Evolutionary conservation across 768 basidiomycete genomes (phyloP).

Genomic region (Rhodosporidiobolus odoratus): DNA sequence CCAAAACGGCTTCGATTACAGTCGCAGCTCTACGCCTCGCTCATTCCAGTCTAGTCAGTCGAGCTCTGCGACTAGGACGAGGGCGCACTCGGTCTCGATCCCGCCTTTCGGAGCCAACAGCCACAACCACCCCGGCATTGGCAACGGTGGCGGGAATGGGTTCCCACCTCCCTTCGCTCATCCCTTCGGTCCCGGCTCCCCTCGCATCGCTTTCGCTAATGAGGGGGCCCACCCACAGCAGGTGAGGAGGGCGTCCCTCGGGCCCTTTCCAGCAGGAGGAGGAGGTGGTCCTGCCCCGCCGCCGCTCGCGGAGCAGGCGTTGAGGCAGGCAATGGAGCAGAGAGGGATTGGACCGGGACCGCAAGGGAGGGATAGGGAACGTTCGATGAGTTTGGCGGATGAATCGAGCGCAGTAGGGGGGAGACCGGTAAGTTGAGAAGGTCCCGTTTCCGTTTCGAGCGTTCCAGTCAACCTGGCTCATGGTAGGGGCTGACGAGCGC

Average conservation of each 20-base stretch:
- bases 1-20: not conserved
- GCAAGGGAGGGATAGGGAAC: not conserved
- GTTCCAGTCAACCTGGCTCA: no score
- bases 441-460: not conserved
- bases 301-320: not conserved
- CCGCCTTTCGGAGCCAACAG: not conserved
- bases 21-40: not conserved
- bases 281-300: not conserved
- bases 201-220: no score
- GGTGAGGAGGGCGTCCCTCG: not conserved
- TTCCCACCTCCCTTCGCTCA: no score
- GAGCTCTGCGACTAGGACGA: not conserved
- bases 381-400: not conserved
- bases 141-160: no score
- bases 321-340: not conserved
- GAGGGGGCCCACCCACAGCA: no score
- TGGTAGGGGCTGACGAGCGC: not conserved
- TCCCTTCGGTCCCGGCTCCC: no score
- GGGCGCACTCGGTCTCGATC: not conserved
- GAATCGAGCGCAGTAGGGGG: not conserved
- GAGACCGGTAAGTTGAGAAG: not conserved
- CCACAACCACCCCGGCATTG: no score
- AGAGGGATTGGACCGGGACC: not conserved
- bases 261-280: not conserved
- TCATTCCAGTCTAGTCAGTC: not conserved